Evolutionary conservation across 2,329 filamentous ascomycete species (phyloP), one percentile per base, ranked within the genome.

Genomic region (Aspergillus thermomutatus): DNA sequence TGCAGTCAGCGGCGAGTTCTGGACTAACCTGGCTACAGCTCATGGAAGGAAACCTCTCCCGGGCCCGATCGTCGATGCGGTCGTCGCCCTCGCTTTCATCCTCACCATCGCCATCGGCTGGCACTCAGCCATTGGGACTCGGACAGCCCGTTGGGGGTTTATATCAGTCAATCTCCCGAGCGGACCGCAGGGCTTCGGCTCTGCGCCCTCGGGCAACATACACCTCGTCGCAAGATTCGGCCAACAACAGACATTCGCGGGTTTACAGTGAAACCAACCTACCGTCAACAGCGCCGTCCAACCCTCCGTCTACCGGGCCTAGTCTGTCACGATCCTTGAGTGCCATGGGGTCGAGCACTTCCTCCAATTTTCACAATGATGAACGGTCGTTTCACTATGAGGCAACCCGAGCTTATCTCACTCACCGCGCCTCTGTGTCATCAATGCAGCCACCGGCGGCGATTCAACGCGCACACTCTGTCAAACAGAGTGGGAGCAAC

Each of bases 41-140:
- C 31, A 96, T 97, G 92, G 93, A 97, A 75, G 91, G 89, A 40
- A 97, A 97, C 65, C 80, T 97, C 21, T 87, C 83, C 56, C 87
- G 91, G 59, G 92, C 91, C 28, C 85, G 91, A 65, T 86, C 83
- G 61, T 87, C 88, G 9, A 79, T 91, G 25, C 80, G 83, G 48
- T 76, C 79, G 34, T 78, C 78, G 6, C 79, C 82, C 8, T 79
- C 79, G 11, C 67, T 75, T 6, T 80, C 82, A 25, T 77, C 79
- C 50, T 77, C 78, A 53, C 75, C 79, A 10, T 77, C 79, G n/a
- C 70, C 71, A 6, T 67, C 65, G 26, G 53, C 64, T 11, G 61
- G 59, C n/a, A 63, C 62, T 17, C 65, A 64, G 9, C 63, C 69
- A 9, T 58, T 71, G 48, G 74, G 74, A 52, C 60, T 68, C n/a